Evolutionary conservation across 177 flowering plant genomes (phyloP), one percentile per base, ranked within the genome.

Genomic region (Vitis hybrid): DNA sequence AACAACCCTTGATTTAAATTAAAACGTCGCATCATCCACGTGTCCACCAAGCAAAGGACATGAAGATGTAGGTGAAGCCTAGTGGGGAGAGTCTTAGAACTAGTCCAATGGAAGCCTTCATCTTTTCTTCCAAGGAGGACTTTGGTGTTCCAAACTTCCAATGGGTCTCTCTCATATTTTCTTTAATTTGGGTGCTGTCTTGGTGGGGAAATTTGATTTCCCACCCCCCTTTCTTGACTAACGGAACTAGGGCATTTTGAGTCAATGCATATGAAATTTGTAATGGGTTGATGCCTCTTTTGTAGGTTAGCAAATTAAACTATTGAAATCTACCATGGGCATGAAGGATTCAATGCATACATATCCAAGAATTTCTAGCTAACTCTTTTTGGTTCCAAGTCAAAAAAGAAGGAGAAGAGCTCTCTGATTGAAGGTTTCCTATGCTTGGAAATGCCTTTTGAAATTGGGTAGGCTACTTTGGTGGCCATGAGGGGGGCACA

Each of bases 171-270:
- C 64, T 17, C 52, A 21, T 17, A 49, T 18, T n/a, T 52, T 52
- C 50, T 40, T 17, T 58, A 11, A 21, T 65, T 67, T 57, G 17
- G 32, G 59, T 19, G 54, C 46, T 19, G 68, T 68, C 62, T 61
- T 61, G 74, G 78, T 65, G 76, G 68, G 71, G 71, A 77, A 74
- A 75, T 71, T 77, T 68, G 83, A 78, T 80, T 69, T 77, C 78
- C 80, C 63, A 77, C 83, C 75, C 78, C 81, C 74, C 66, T 80
- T 75, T 61, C 65, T 21, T 72, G 83, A 74, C 78, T 73, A 73
- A 76, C 72, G 30, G 50, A 63, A 52, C 40, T 46, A 9, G 13
- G 15, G 24, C 46, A 40, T 40, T 6, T 40, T 40, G 46, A 40
- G 46, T 40, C 46, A 40, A 40, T 40, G 46, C 11, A 6, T 27